A percentile compares a stretch with the other conserved stretches of the same genome.
These are phyloP conservation scores for Pseudomonodictys pantanalensis DNA, from an alignment of 495 filamentous ascomycete genomes.

Conservation along the genomic window DNA sequence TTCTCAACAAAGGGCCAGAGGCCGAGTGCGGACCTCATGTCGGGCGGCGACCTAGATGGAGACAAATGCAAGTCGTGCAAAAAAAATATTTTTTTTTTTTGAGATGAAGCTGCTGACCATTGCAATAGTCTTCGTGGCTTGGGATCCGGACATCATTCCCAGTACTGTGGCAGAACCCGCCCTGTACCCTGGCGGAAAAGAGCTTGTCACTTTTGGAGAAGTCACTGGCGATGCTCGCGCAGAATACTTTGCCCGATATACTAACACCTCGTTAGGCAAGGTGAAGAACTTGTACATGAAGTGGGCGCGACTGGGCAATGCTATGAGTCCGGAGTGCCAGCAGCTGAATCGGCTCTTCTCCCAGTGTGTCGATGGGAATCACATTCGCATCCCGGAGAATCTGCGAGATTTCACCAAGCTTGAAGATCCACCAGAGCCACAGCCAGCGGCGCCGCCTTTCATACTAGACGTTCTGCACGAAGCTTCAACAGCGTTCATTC, in stretches of 20 bases:
- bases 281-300: conserved; percentile 54
- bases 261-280: conserved; percentile 48
- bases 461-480: conserved; percentile 50
- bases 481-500: conserved; percentile 32
- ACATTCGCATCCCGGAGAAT: conserved; percentile 45
- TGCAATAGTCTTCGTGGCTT: conserved; percentile 50
- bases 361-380: conserved; percentile 52
- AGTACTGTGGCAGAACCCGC: conserved; percentile 45
- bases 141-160: conserved; percentile 52
- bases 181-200: conserved; percentile 48
- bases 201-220: conserved; percentile 44
- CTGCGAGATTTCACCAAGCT: conserved; percentile 18
- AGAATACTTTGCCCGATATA: conserved; percentile 50
- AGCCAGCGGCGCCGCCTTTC: conserved; percentile 37
- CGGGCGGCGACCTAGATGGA: conserved; percentile 53
- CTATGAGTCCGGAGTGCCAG: conserved; percentile 51
- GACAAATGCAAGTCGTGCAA: conserved; percentile 52
- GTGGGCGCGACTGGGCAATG: conserved; percentile 48
- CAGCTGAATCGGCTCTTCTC: conserved; percentile 55
- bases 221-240: conserved; percentile 50
- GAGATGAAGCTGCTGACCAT: not conserved
- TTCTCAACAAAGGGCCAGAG: conserved; percentile 49
- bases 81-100: too few species aligned
- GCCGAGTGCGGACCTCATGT: conserved; percentile 54
- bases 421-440: conserved; percentile 42